These are phyloP conservation scores for Nidula microcarpa DNA, from an alignment of 768 basidiomycete genomes.

Conservation along the genomic window DNA sequence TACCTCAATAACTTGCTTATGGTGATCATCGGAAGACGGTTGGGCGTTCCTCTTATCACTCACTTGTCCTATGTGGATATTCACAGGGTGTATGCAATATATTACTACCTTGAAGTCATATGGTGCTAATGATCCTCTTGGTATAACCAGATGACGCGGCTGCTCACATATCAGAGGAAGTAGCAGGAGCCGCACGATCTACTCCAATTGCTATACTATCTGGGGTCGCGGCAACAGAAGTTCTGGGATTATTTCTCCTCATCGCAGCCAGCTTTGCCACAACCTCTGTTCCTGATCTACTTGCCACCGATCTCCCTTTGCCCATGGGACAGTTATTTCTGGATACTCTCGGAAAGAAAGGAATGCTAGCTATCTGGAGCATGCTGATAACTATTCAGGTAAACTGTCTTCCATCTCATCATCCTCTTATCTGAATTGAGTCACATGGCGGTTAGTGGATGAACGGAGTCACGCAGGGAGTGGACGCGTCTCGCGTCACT, in stretches of 20 bases:
- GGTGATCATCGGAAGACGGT: conserved; percentile 30
- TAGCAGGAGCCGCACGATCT: conserved; percentile 48
- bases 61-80: conserved; percentile 62
- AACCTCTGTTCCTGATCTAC: conserved; percentile 39
- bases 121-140: no score
- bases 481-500: conserved; percentile 62
- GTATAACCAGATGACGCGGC: conserved; percentile 52
- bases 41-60: conserved; percentile 65
- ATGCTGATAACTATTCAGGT: conserved; percentile 42
- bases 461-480: conserved; percentile 61
- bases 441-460: conserved; percentile 38
- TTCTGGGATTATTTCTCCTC: conserved; percentile 51
- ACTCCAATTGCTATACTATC: conserved; percentile 57
- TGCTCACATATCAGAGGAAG: conserved; percentile 64
- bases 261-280: conserved; percentile 59
- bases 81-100: conserved; percentile 52
- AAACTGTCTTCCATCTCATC: not conserved
- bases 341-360: conserved; percentile 50
- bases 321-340: conserved; percentile 63
- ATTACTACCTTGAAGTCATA: no score
- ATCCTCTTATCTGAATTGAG: not conserved
- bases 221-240: conserved; percentile 49
- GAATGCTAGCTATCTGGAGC: conserved; percentile 61
- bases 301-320: conserved; percentile 41
- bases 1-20: not conserved